Evolutionary conservation across 2,329 filamentous ascomycete genomes (phyloP).

Genomic region (Aspergillus terreus): DNA sequence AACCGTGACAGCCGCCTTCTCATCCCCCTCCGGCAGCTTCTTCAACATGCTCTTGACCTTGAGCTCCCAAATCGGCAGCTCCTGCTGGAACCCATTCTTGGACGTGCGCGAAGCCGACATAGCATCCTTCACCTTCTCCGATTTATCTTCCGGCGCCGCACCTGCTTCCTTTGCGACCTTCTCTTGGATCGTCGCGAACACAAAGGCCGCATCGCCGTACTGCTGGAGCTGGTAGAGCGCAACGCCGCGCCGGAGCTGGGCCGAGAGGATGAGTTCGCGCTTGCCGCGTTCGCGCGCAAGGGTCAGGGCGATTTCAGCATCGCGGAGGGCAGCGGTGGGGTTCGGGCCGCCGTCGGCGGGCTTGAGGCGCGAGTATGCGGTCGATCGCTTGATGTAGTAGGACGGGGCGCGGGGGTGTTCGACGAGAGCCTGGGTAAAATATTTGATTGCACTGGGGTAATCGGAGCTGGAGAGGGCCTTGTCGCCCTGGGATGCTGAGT

Average conservation of each 20-base stretch:
- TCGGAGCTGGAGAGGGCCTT: constrained; percentile 60
- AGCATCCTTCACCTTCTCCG: constrained; percentile 27
- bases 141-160: constrained; percentile 35
- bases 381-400: constrained; percentile 80
- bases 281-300: constrained; percentile 65
- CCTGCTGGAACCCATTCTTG: constrained; percentile 26
- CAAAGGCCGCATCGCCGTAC: constrained; percentile 70
- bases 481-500: constrained; percentile 54
- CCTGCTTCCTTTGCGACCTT: constrained; percentile 44
- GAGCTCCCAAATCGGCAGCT: constrained; percentile 55
- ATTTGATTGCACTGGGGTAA: constrained; percentile 63
- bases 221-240: constrained; percentile 66
- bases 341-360: constrained; percentile 45
- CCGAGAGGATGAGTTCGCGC: constrained; percentile 71
- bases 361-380: constrained; percentile 65
- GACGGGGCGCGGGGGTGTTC: constrained; percentile 62
- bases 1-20: constrained; percentile 43
- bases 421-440: constrained; percentile 64
- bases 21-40: constrained; percentile 48
- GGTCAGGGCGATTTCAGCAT: constrained; percentile 64
- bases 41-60: constrained; percentile 54
- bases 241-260: constrained; percentile 76
- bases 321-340: constrained; percentile 55
- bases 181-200: constrained; percentile 57
- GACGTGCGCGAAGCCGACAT: constrained; percentile 17